Base-by-base conservation (phyloP, 352 stramenopile genomes). In the Globisporangium iwayamae region DNA sequence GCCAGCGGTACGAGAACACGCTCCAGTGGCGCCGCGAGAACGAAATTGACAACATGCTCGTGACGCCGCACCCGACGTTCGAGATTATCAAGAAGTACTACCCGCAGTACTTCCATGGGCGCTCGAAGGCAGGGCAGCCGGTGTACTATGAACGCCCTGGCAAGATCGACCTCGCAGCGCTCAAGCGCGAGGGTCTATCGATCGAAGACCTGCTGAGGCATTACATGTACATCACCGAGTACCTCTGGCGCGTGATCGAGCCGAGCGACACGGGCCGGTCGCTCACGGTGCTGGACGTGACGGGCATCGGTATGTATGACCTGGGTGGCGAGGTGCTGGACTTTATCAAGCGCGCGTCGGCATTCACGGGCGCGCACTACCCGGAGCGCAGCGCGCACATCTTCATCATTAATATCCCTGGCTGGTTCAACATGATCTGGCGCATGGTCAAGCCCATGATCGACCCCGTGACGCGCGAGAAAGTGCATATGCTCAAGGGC, bases 351-450 rank as follows among this genome's bases (percentile, higher is more conserved):
- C 82, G 80, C 32, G 85, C 86, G 8, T 93, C 85, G 14, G 75
- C 74, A 11, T 94, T 97, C 67, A 98, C 96, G 34, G 91, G 87
- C 48, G 75, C 83, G 5, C 91, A 98, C 72, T 98, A 98, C 76
- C 95, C 94, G 6, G 90, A 98, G 69, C 82, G 95, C 38, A 96
- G 89, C 50, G 90, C 95, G 56, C 93, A 96, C 64, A 98, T 97
- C 64, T 93, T 98, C 50, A 93, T 98, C 52, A 89, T 98, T 60
- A 98, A 98, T 80, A 96, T 97, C 34, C 95, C 95, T 0, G 87
- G 82, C 56, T 98, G 95, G 95, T 98, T 98, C 73, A 90, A 95
- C 73, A 91, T 92, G 65, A 83, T 98, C 47, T 98, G 95, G 81
- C 92, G 91, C 55, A 85, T 98, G 62, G 85, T 98, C 54, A 96